Evolutionary conservation across 1,284 basidiomycete genomes (phyloP).

Genomic region (Blastosporella zonata): DNA sequence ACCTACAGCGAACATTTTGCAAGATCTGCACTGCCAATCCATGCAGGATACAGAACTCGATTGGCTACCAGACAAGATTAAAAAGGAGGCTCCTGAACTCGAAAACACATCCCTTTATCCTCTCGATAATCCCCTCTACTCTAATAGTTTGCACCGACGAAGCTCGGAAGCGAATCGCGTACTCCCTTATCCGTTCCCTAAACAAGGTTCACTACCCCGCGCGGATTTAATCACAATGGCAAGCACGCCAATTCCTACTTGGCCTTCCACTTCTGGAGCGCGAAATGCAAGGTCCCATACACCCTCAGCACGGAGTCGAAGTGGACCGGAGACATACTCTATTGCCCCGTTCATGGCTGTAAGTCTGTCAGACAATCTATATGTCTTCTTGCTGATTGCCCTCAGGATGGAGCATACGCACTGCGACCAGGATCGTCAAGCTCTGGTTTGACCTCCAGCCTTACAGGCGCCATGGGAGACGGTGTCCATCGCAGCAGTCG

Average conservation of each 20-base stretch:
- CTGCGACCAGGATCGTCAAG: slow-evolving; percentile 33
- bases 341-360: slow-evolving; percentile 28
- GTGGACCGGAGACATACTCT: slow-evolving; percentile 29
- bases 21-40: slow-evolving; percentile 40
- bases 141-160: slow-evolving; percentile 26
- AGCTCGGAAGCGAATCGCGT: slow-evolving; percentile 33
- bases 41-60: slow-evolving; percentile 34
- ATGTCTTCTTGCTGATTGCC: not conserved
- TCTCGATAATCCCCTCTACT: slow-evolving; percentile 19
- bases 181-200: slow-evolving; percentile 32
- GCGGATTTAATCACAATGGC: slow-evolving; percentile 32
- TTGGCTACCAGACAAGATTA: slow-evolving; percentile 32
- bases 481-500: slow-evolving; percentile 16
- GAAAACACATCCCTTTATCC: slow-evolving; percentile 36
- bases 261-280: slow-evolving; percentile 25
- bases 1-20: slow-evolving; percentile 16
- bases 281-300: slow-evolving; percentile 24
- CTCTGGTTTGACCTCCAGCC: slow-evolving; percentile 49
- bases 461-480: slow-evolving; percentile 63
- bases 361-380: slow-evolving; percentile 4
- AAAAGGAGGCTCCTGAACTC: slow-evolving; percentile 42
- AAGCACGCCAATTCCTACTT: slow-evolving; percentile 26
- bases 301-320: slow-evolving; percentile 25
- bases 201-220: slow-evolving; percentile 25
- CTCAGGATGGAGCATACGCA: slow-evolving; percentile 7